Evolutionary conservation across 148 eudicot genomes (phyloP).

Genomic region (Suaeda aralocaspica): DNA sequence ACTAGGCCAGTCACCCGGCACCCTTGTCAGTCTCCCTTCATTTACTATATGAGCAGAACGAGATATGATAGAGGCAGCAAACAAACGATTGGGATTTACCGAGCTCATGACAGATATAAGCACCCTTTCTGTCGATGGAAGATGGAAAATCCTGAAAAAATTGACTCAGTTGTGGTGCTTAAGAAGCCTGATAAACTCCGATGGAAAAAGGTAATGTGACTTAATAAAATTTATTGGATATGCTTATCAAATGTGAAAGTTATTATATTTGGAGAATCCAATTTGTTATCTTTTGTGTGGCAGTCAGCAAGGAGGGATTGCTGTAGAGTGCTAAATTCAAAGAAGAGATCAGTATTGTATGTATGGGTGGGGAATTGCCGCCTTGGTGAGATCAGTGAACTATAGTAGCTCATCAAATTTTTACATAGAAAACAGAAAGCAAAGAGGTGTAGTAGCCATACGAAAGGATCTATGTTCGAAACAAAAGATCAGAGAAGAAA

Average conservation of each 20-base stretch:
- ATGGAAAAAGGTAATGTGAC: constrained; percentile 35
- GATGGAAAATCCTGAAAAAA: constrained; percentile 26
- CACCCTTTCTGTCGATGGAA: constrained; percentile 38
- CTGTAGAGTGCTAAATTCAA: constrained; percentile 29
- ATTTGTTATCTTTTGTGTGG: neutral
- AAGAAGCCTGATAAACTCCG: constrained; percentile 28
- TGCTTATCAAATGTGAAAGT: neutral
- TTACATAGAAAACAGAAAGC: neutral
- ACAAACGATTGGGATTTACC: constrained; percentile 51
- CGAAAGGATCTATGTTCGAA: neutral
- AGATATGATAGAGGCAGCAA: constrained; percentile 34
- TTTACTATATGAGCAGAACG: constrained; percentile 32
- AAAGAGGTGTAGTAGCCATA: neutral
- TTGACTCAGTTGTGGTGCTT: constrained; percentile 29
- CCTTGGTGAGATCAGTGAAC: constrained; percentile 44
- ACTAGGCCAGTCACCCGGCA: constrained; percentile 37
- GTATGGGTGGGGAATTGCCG: constrained; percentile 51
- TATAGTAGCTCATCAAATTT: constrained; percentile 23
- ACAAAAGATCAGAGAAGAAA: constrained; percentile 4
- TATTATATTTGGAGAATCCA: neutral
- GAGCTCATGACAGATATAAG: constrained; percentile 27
- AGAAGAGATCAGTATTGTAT: constrained; percentile 31
- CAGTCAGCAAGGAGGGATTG: constrained; percentile 43
- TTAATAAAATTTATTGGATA: neutral
- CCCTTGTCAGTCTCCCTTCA: constrained; percentile 37